Conservation (phyloP, 805 yeast species). For the Metschnikowia cerradonensis region DNA sequence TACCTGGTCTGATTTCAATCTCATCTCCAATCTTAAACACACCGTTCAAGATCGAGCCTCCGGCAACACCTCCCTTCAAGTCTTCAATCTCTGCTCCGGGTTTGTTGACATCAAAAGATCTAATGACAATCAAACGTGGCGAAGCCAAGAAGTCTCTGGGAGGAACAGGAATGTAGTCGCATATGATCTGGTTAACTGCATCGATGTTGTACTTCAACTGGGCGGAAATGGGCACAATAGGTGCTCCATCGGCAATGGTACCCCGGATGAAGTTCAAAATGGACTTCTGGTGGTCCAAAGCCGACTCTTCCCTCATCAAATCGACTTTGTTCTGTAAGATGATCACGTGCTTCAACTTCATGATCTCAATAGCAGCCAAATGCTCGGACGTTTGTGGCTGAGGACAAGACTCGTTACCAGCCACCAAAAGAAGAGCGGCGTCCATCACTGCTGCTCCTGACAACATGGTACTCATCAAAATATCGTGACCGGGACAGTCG, state of each 20-base stretch:
- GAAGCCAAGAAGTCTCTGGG: conserved; percentile 89
- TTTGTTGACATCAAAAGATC: conserved; percentile 97
- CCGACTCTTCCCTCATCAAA: conserved; percentile 95
- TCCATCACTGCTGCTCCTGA: conserved; percentile 99
- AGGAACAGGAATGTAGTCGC: conserved; percentile 93
- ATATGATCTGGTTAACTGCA: conserved; percentile 96
- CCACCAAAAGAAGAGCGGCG: conserved; percentile 92
- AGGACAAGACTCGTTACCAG: conserved; percentile 99
- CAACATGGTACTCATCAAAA: conserved; percentile 99
- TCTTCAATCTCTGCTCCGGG: conserved; percentile 98
- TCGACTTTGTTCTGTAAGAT: conserved; percentile 97
- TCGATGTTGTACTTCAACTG: conserved; percentile 98
- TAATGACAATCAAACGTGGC: conserved; percentile 93
- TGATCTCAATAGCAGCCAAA: conserved; percentile 98
- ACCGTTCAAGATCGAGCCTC: conserved; percentile 97
- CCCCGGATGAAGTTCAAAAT: conserved; percentile 92
- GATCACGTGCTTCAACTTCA: conserved; percentile 95
- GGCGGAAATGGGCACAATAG: conserved; percentile 97
- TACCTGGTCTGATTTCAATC: conserved; percentile 98
- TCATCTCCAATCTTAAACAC: conserved; percentile 96
- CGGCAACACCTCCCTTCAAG: conserved; percentile 99
- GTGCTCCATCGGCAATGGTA: conserved; percentile 98
- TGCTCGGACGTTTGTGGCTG: conserved; percentile 99
- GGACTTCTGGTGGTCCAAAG: conserved; percentile 91
- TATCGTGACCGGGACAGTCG: conserved; percentile 99